Conservation (phyloP, 768 basidiomycete genomes). For the Pulveroboletus ravenelii region DNA sequence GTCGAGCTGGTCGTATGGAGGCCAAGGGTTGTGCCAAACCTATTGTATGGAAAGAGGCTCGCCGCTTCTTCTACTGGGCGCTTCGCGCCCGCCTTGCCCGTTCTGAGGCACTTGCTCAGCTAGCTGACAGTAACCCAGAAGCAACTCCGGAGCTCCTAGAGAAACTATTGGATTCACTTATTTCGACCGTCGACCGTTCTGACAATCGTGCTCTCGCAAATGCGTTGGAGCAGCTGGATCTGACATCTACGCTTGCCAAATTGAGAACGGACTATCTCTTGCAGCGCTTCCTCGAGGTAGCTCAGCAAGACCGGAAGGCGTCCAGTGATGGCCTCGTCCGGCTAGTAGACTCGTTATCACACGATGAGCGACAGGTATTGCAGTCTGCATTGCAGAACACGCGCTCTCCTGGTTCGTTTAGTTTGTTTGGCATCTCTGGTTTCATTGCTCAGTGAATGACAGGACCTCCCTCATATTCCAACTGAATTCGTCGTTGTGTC, state of each 20-base stretch:
- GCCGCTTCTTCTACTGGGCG: slow-evolving; percentile 92
- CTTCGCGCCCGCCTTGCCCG: slow-evolving; percentile 77
- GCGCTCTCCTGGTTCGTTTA: slow-evolving; percentile 53
- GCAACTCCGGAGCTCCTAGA: slow-evolving; percentile 63
- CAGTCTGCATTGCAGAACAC: slow-evolving; percentile 57
- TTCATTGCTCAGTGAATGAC: slow-evolving; percentile 5
- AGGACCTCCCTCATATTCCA: slow-evolving; percentile 42
- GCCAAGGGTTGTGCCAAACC: slow-evolving; percentile 93
- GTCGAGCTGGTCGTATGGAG: slow-evolving; percentile 93
- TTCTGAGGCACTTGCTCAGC: slow-evolving; percentile 54
- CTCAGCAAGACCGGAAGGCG: slow-evolving; percentile 73
- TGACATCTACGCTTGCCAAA: slow-evolving; percentile 56
- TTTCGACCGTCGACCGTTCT: slow-evolving; percentile 47
- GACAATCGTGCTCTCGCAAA: slow-evolving; percentile 57
- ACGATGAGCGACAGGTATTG: slow-evolving; percentile 65
- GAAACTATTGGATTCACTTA: slow-evolving; percentile 58
- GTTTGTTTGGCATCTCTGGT: neutral
- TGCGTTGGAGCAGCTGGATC: slow-evolving; percentile 66
- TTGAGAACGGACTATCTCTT: slow-evolving; percentile 68
- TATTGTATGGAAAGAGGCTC: slow-evolving; percentile 82
- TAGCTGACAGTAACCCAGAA: slow-evolving; percentile 70
- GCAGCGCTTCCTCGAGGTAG: slow-evolving; percentile 59
- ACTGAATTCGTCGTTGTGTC: slow-evolving; percentile 13
- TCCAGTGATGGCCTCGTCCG: slow-evolving; percentile 70
- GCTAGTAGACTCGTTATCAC: slow-evolving; percentile 65